Conservation (phyloP, 352 stramenopile genomes). For the Elongisporangium prolatum region DNA sequence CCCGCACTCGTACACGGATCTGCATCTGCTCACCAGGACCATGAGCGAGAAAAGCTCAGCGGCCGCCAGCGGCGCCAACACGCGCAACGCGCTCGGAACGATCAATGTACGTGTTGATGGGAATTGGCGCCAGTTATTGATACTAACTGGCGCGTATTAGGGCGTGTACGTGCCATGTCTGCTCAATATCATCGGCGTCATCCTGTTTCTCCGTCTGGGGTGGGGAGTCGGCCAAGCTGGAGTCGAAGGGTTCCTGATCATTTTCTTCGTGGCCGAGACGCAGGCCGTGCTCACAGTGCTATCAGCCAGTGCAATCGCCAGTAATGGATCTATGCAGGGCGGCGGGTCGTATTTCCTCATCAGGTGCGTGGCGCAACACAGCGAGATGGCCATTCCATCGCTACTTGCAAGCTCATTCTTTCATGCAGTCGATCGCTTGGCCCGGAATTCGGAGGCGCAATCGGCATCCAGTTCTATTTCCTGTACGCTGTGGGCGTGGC, state of each 20-base stretch:
- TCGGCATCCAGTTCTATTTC: conserved; percentile 91
- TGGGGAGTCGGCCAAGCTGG: conserved; percentile 85
- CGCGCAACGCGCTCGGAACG: conserved; percentile 30
- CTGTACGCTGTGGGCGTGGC: conserved; percentile 60
- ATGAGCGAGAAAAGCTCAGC: conserved; percentile 1
- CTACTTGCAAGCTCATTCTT: conserved; percentile 9
- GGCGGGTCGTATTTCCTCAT: conserved; percentile 65
- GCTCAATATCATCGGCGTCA: conserved; percentile 89
- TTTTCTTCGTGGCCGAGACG: conserved; percentile 58
- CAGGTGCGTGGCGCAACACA: conserved; percentile 13
- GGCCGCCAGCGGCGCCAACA: conserved; percentile 2
- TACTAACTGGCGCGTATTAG: conserved; percentile 13
- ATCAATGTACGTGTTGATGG: conserved; percentile 44
- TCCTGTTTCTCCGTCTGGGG: conserved; percentile 84
- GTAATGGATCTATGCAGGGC: conserved; percentile 79
- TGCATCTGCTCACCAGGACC: conserved; percentile 23
- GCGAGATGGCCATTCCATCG: not conserved
- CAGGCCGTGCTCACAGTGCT: conserved; percentile 75
- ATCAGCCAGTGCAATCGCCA: conserved; percentile 78
- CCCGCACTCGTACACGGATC: conserved; percentile 33
- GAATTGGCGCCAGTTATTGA: too few species aligned
- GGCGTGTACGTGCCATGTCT: conserved; percentile 87
- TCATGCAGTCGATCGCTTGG: conserved; percentile 59
- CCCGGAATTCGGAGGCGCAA: conserved; percentile 81
- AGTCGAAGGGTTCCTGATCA: conserved; percentile 63